phyloP scores from a whole-genome alignment of 169 alveolate genomes.

The Hepatocystis sp. region DNA sequence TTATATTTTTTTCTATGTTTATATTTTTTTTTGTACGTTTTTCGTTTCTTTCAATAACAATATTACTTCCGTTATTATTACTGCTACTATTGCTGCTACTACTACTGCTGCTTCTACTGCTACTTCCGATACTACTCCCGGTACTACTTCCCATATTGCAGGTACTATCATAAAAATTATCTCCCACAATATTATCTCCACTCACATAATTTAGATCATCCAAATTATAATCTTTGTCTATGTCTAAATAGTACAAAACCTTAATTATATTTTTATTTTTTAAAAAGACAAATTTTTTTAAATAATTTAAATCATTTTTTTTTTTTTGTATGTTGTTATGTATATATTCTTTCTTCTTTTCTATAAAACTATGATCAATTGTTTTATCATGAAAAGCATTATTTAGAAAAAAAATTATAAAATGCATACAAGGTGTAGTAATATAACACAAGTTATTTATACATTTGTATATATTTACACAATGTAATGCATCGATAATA shows the following conservation, averaged over 20 bases:
- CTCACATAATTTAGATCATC: too few relatives aligned
- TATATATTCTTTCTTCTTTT: background rate
- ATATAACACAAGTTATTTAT: conserved; percentile 68
- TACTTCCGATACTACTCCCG: too few relatives aligned
- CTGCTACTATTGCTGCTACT: too few relatives aligned
- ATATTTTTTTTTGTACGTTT: too few relatives aligned
- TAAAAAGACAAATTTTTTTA: conserved; percentile 3
- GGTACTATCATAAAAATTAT: too few relatives aligned
- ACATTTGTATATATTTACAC: conserved; percentile 31
- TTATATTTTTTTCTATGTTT: too few relatives aligned
- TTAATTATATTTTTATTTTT: background rate
- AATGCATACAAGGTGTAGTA: conserved; percentile 75
- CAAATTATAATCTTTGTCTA: too few relatives aligned
- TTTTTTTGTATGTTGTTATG: conserved; percentile 20
- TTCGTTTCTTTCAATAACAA: too few relatives aligned
- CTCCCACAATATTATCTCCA: too few relatives aligned
- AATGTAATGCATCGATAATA: conserved; percentile 39
- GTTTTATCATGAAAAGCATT: background rate
- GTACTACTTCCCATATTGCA: too few relatives aligned
- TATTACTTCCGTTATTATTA: too few relatives aligned
- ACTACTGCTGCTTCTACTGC: too few relatives aligned
- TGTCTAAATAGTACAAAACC: conserved; percentile 19
- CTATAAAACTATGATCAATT: background rate
- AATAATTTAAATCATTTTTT: conserved; percentile 17
- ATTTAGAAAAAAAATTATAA: conserved; percentile 26